Evolutionary conservation across 2,329 filamentous ascomycete species (phyloP).

Genomic region (Colletotrichum sp.): DNA sequence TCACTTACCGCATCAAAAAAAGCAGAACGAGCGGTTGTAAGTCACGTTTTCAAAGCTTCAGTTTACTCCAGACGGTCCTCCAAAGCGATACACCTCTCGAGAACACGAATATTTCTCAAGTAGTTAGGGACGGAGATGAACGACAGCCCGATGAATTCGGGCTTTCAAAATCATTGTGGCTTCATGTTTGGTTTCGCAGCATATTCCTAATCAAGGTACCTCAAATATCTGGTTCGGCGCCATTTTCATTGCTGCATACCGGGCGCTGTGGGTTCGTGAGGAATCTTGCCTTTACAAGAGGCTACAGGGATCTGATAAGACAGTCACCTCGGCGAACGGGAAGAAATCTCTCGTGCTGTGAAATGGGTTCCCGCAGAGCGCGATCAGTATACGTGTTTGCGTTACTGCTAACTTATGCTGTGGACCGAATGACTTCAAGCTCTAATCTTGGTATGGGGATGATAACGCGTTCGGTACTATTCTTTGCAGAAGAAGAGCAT

Average conservation of each 20-base stretch:
- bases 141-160: too few relatives aligned
- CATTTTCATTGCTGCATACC: background rate
- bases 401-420: rapidly evolving
- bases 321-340: background rate
- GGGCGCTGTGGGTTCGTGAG: background rate
- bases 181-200: background rate
- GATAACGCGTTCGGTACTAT: rapidly evolving
- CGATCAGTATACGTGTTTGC: background rate
- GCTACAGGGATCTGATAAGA: background rate
- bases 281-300: background rate
- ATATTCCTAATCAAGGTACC: background rate
- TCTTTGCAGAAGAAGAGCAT: background rate
- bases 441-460: rapidly evolving
- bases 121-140: background rate
- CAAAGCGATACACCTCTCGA: background rate
- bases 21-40: background rate
- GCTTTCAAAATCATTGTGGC: background rate
- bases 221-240: background rate
- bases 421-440: background rate
- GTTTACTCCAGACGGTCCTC: background rate
- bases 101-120: background rate
- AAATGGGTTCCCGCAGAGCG: background rate
- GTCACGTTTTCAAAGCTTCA: background rate
- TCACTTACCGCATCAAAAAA: too few relatives aligned
- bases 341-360: background rate